These are phyloP conservation scores for Lecanicillium sp. DNA, from an alignment of 2,329 filamentous ascomycete genomes.

Conservation along the genomic window DNA sequence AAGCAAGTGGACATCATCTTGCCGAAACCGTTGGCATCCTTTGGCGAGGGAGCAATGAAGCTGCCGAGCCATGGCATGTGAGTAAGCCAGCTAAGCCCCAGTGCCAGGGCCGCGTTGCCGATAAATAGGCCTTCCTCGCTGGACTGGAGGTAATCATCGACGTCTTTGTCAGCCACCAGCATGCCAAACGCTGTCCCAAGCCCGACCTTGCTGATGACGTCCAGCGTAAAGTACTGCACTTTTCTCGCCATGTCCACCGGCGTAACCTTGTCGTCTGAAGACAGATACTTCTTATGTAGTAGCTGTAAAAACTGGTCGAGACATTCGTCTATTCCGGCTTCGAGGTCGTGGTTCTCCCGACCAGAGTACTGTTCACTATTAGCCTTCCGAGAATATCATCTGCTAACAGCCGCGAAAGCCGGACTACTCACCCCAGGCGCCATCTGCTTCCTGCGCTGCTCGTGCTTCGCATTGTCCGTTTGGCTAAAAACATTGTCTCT, in stretches of 20 bases:
- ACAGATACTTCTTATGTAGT: conserved; percentile 35
- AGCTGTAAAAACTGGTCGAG: conserved; percentile 37
- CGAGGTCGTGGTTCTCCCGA: conserved; percentile 43
- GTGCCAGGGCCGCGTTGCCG: conserved; percentile 17
- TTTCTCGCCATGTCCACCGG: conserved; percentile 39
- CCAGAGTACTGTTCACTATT: conserved; percentile 40
- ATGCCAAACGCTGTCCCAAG: conserved; percentile 44
- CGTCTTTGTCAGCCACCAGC: conserved; percentile 35
- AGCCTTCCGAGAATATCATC: not conserved
- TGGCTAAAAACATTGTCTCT: conserved; percentile 46
- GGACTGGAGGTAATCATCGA: conserved; percentile 29
- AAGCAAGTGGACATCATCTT: conserved; percentile 25
- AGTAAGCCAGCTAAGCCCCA: conserved; percentile 20
- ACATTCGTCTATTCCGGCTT: conserved; percentile 39
- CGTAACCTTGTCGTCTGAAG: conserved; percentile 16
- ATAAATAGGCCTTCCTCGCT: conserved; percentile 24
- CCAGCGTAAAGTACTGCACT: conserved; percentile 43
- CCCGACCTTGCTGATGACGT: conserved; percentile 43
- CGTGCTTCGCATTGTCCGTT: conserved; percentile 39
- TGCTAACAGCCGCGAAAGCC: no score
- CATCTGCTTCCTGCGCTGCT: conserved; percentile 38
- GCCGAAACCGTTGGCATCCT: conserved; percentile 24
- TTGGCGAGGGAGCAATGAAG: conserved; percentile 18
- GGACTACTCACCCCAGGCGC: conserved; percentile 36
- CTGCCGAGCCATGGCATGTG: conserved; percentile 19